A percentile compares a stretch with the other conserved stretches of the same genome.
These are phyloP conservation scores for Mayamaea pseudoterrestris DNA, from an alignment of 108 stramenopile species.

Conservation along the genomic window DNA sequence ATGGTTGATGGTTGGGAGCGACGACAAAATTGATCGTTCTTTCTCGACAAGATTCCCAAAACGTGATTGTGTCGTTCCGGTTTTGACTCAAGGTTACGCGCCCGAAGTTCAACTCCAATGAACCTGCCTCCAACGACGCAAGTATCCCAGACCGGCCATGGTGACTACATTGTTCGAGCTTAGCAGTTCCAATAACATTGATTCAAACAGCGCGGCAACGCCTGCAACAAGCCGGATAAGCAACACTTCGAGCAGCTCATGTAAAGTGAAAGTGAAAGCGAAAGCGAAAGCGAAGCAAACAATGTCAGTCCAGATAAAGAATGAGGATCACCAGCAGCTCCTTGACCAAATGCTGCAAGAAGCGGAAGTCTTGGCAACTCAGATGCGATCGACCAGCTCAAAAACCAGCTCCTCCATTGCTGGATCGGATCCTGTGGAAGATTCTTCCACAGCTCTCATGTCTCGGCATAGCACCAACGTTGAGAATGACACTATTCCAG, in stretches of 20 bases:
- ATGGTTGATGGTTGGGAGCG: no score
- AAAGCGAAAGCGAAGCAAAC: background rate
- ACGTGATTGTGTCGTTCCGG: no score
- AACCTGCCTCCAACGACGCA: no score
- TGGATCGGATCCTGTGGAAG: background rate
- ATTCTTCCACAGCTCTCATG: background rate
- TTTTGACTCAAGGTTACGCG: no score
- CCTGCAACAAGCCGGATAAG: background rate
- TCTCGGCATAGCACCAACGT: background rate
- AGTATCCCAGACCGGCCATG: background rate
- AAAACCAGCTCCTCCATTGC: background rate
- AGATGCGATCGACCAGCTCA: constrained; percentile 5
- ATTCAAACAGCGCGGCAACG: background rate
- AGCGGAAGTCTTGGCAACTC: constrained; percentile 3
- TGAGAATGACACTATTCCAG: background rate
- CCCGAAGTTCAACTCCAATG: no score
- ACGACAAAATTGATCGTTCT: no score
- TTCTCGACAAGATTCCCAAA: no score
- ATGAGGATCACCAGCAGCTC: no score
- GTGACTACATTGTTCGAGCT: background rate
- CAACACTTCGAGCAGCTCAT: constrained; percentile 1
- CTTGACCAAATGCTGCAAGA: constrained; percentile 1
- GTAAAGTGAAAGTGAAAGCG: no score
- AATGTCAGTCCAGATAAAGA: background rate
- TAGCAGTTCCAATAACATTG: background rate